Evolutionary conservation across 129 eudicot genomes (phyloP), one percentile per base, ranked within the genome.

Genomic region (Centella asiatica): DNA sequence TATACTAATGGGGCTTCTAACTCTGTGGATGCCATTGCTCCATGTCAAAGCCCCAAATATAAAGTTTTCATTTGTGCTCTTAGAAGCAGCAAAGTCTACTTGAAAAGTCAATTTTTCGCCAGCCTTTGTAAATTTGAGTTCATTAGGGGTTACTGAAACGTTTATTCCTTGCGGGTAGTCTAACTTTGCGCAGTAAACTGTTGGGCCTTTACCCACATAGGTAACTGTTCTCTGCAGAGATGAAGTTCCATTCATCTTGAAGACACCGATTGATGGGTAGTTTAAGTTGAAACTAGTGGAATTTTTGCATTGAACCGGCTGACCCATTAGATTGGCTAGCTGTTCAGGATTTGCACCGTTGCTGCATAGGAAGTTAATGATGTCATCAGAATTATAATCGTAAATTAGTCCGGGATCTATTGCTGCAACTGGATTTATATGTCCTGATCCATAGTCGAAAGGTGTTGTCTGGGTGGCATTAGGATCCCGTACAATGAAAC

Each of bases 371-470:
- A 86, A 62, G 32, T 80, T 61, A 50, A 82, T 72, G 13, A 80
- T 50, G 73, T 86, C 76, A 11, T 64, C 51, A 65, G 76, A 25
- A 48, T 75, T 72, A 25, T 53, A 86, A 70, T 86, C 87, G 39
- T 82, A 82, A 29, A 82, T 12, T 25, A 82, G 80, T 39, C 95
- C 95, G 0, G 89, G 89, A 60, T 82, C 62, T 31, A 77, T 34
- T 11, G 90, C 83, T 64, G 82, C 80, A 18, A 62, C 66, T 26
- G 89, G 89, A 70, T 86, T 80, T 68, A 82, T 68, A 29, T 79
- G 89, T 45, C 95, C 85, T 5, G 95, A 86, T 42, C 95, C 89
- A 26, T 77, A 83, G 33, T 83, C 82, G 13, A 80, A 80, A 72
- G 89, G 85, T 1, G 82, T 76, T 57, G 95, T 66, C 6, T 24